A percentile compares a stretch with the other conserved stretches of the same genome.
phyloP scores from a whole-genome alignment of 768 basidiomycete species.

The Cystoderma amianthinum region DNA sequence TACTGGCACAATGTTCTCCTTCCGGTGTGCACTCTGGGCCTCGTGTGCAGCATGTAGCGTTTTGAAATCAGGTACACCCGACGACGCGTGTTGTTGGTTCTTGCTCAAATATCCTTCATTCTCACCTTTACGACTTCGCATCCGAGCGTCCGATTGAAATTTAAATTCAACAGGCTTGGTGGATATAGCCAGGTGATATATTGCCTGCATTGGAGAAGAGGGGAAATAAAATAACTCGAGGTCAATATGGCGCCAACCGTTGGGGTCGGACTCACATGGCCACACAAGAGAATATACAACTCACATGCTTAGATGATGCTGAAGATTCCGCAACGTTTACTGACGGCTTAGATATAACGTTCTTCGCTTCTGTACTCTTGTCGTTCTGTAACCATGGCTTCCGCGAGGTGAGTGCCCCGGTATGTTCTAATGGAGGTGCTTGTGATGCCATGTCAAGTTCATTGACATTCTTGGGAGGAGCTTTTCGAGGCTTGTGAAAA shows the following conservation, averaged over 20 bases:
- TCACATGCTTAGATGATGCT: background rate
- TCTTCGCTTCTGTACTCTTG: too few relatives aligned
- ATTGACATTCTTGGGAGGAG: too few relatives aligned
- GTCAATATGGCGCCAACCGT: too few relatives aligned
- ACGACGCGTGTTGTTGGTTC: background rate
- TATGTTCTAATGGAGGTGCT: too few relatives aligned
- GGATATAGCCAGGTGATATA: constrained; percentile 17
- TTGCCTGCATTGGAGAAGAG: constrained; percentile 7
- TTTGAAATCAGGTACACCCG: constrained; percentile 45
- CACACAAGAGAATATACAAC: too few relatives aligned
- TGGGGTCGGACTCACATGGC: too few relatives aligned
- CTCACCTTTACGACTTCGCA: constrained; percentile 37
- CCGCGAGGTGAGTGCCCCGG: too few relatives aligned
- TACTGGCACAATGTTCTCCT: constrained; percentile 39
- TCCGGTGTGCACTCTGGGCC: constrained; percentile 27
- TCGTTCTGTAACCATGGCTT: too few relatives aligned
- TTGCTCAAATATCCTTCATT: constrained; percentile 17
- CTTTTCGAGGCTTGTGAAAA: too few relatives aligned
- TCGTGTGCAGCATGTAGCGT: constrained; percentile 44
- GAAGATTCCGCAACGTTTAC: too few relatives aligned
- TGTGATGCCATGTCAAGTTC: too few relatives aligned
- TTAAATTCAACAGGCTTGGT: constrained; percentile 47
- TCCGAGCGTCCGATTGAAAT: constrained; percentile 42
- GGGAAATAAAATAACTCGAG: constrained; percentile 3
- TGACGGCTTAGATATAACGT: too few relatives aligned